phyloP scores from a whole-genome alignment of 2,329 filamentous ascomycete species.

The Colletotrichum gigasporum region DNA sequence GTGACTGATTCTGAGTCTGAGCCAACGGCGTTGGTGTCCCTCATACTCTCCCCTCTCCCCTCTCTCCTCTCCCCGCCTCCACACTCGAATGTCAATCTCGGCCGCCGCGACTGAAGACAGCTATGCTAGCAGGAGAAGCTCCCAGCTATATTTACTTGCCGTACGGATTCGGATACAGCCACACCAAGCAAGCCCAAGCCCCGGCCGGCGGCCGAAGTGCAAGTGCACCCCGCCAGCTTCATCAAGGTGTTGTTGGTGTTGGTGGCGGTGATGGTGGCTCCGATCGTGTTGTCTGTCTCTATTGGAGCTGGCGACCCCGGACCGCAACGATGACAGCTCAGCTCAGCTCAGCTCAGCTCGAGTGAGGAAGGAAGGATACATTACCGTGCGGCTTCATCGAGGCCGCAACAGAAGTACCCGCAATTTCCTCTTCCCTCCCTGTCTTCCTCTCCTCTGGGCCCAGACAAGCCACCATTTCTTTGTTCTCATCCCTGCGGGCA shows the following conservation, averaged over 20 bases:
- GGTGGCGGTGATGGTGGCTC: background rate
- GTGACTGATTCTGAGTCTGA: background rate
- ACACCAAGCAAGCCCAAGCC: no score
- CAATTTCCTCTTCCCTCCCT: background rate
- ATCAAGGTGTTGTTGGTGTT: background rate
- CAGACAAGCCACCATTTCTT: slow-evolving; percentile 25
- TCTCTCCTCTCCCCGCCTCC: no score
- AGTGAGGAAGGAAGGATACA: background rate
- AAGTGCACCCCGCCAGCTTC: slow-evolving; percentile 20
- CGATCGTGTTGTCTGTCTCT: background rate
- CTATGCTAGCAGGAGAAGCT: background rate
- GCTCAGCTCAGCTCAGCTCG: background rate
- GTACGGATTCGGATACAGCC: slow-evolving; percentile 8
- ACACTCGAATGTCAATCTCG: slow-evolving; percentile 1
- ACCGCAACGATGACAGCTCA: background rate
- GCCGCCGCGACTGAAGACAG: slow-evolving; percentile 19
- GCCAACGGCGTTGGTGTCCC: slow-evolving; percentile 22
- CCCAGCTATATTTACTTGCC: background rate
- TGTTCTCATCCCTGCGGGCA: slow-evolving; percentile 16
- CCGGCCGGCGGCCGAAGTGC: background rate
- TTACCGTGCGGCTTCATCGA: background rate
- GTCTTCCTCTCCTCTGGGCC: background rate
- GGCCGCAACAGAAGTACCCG: background rate
- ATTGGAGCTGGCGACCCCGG: background rate
- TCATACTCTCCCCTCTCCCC: no score